Base-by-base conservation (phyloP, 1,139 yeast genomes). In the Sugiyamaella pinicola region DNA sequence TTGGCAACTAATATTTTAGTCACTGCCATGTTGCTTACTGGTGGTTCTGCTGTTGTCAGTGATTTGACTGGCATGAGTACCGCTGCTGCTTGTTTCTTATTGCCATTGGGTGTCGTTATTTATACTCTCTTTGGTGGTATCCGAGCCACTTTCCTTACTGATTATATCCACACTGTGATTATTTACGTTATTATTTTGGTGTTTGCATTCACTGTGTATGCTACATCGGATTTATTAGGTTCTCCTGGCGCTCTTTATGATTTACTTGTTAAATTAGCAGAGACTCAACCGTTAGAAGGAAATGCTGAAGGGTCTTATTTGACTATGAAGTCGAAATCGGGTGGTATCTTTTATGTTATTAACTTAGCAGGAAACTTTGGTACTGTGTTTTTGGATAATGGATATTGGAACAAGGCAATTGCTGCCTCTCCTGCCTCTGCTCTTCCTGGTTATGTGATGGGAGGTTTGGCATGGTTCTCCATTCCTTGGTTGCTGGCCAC, bases 391-490 rank as follows among this genome's bases (percentile, higher is more conserved):
- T 74, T 89, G 65, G 96, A 89, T 68, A 86, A 86, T 62, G 96
- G 96, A 39, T 90, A 89, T 72, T 89, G 91, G 84, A 86, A 87
- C 72, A 70, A 64, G 72, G 96, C 96, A 4, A 86, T 89, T 69
- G 91, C 95, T 45, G 87, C 96, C 10, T 77, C 84, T 58, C 95
- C 96, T 15, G 85, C 82, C 2, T 84, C 95, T 35, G 88, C 95
- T 28, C 75, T 89, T 63, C 93, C 95, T n/a, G 96, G 96, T 15
- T 89, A 90, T 68, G 83, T 88, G 31, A 71, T 87, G 60, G 96
- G 96, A 54, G 96, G 96, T n/a, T 69, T 89, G 51, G 84, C 93
- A 0, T 90, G 96, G 96, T 85, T 87, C 67, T 93, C 95, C 8
- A 84, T 89, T 59, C 96, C 96, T 35, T 85, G 85, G 74, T 78